Conservation (phyloP, 1,284 basidiomycete species). For the Thelephora terrestris region DNA sequence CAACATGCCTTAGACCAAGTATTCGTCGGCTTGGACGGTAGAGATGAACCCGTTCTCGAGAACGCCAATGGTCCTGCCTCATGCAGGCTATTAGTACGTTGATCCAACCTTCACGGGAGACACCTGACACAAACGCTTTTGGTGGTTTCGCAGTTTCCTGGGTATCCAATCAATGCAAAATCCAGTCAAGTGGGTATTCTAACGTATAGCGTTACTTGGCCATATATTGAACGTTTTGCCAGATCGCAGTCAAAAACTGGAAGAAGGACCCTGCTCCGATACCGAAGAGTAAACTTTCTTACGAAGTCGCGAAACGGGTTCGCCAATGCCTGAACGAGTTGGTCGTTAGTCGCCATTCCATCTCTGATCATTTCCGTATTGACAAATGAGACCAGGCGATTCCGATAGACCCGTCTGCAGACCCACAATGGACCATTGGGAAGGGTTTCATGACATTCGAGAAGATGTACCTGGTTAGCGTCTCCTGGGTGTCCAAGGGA, state of each 20-base stretch:
- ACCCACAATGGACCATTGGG: neutral
- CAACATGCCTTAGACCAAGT: neutral
- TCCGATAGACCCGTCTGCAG: neutral
- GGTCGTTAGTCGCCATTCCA: too few species aligned
- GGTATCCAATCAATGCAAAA: neutral
- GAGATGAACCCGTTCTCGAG: neutral
- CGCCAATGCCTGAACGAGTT: neutral
- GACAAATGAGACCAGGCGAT: too few species aligned
- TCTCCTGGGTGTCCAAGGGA: neutral
- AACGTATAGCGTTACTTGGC: neutral
- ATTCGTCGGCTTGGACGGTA: neutral
- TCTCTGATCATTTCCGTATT: too few species aligned
- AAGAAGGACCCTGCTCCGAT: neutral
- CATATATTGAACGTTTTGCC: neutral
- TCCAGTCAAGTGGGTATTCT: neutral
- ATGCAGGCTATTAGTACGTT: neutral
- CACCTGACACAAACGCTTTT: neutral
- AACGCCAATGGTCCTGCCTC: neutral
- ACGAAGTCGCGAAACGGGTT: neutral
- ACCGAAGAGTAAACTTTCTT: neutral
- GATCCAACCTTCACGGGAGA: neutral
- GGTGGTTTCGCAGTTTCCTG: neutral
- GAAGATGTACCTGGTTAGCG: neutral
- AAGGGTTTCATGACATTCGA: neutral
- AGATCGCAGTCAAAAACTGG: neutral